Base-by-base conservation (phyloP, 2,329 filamentous ascomycete genomes). In the Corynespora cassiicola region DNA sequence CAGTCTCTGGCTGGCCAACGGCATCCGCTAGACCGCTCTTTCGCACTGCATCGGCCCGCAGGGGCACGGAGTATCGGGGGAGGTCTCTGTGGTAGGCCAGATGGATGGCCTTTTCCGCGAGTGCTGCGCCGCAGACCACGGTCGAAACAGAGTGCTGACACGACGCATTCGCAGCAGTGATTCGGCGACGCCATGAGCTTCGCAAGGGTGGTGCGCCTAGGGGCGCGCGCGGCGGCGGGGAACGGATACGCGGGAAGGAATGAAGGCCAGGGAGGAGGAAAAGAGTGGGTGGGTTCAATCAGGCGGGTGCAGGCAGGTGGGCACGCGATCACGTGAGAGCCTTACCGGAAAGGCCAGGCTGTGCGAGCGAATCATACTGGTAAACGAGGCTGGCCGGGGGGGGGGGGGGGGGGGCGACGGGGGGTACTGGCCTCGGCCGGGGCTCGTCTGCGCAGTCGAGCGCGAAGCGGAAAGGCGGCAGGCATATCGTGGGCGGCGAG, bases 181-280 rank as follows among this genome's bases (percentile, higher is more conserved):
- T n/a, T n/a, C n/a, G n/a, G n/a, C n/a, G n/a, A n/a, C n/a, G n/a
- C n/a, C n/a, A n/a, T 51, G 49, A 52, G 44, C 27, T 25, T 42
- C 51, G 40, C 54, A 50, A 50, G 57, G 54, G 41, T 54, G 27
- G 18, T 37, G 39, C 42, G 42, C 41, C 45, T 43, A 26, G 35
- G 36, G 27, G 29, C 15, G 27, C 28, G n/a, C 12, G 8, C 45
- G 52, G 59, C 38, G 41, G 47, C 37, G 47, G 38, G 33, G 42
- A 53, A 43, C 49, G 56, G 52, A 39, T 50, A 47, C 34, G 50
- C 62, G 60, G 62, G 61, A 65, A 65, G 62, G 61, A 66, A n/a
- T n/a, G n/a, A n/a, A n/a, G n/a, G n/a, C n/a, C n/a, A n/a, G n/a
- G n/a, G n/a, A n/a, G n/a, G n/a, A n/a, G n/a, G n/a, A n/a, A n/a